Evolutionary conservation across 495 filamentous ascomycete genomes (phyloP).

Genomic region (Terfezia claveryi): DNA sequence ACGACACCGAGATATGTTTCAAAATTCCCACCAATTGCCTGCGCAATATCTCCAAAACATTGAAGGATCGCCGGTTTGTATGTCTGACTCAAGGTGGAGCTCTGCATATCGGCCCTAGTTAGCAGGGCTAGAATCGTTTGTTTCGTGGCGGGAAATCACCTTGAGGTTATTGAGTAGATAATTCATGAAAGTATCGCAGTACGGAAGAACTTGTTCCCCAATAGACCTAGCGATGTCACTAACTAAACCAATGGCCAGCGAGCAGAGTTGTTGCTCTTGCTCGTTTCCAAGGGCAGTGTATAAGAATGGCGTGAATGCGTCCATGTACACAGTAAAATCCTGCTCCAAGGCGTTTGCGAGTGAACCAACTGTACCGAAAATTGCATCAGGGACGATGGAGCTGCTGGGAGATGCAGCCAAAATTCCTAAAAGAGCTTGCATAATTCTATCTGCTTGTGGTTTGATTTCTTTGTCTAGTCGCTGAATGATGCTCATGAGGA

Average conservation of each 20-base stretch:
- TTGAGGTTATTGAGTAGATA: constrained; percentile 72
- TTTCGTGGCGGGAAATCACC: constrained; percentile 29
- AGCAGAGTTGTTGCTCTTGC: constrained; percentile 78
- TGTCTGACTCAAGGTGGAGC: constrained; percentile 62
- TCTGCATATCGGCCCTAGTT: constrained; percentile 20
- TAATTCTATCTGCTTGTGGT: constrained; percentile 80
- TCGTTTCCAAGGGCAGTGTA: constrained; percentile 86
- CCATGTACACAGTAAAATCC: constrained; percentile 92
- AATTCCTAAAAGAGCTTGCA: constrained; percentile 64
- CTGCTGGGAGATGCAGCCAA: constrained; percentile 57
- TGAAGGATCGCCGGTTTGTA: constrained; percentile 96
- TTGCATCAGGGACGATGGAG: constrained; percentile 80
- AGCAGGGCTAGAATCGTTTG: constrained; percentile 6
- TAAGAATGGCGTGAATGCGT: constrained; percentile 69
- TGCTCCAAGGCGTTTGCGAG: constrained; percentile 74
- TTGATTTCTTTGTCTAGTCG: constrained; percentile 77
- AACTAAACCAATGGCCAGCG: constrained; percentile 92
- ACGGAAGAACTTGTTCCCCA: constrained; percentile 73
- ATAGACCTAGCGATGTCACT: constrained; percentile 86
- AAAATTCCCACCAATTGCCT: constrained; percentile 80
- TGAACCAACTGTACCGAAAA: constrained; percentile 73
- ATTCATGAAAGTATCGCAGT: constrained; percentile 95
- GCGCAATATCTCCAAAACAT: constrained; percentile 93
- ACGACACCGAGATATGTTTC: constrained; percentile 82
- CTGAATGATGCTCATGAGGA: constrained; percentile 75